phyloP scores from a whole-genome alignment of 129 eudicot species.

The Kitagawia praeruptora region DNA sequence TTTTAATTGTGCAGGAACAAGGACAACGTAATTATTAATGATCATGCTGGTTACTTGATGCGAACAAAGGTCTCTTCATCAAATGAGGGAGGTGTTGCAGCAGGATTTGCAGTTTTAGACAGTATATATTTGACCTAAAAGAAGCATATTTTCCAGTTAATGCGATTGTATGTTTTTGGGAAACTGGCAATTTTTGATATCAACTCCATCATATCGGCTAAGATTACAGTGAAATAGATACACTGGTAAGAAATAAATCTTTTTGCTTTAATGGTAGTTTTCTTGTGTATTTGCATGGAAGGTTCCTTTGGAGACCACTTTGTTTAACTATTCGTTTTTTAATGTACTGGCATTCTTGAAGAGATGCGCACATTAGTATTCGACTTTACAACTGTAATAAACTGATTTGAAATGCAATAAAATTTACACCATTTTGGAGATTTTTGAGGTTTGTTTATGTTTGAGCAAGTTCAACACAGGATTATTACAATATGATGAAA shows the following conservation, averaged over 20 bases:
- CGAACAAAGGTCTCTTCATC: constrained; percentile 94
- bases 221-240: not conserved
- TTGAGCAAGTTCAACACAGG: not conserved
- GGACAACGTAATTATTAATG: constrained; percentile 41
- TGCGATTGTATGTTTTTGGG: not conserved
- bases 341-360: not conserved
- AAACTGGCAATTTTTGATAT: not conserved
- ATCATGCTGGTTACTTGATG: constrained; percentile 76
- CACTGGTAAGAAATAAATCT: not conserved
- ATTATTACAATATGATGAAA: not conserved
- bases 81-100: constrained; percentile 93
- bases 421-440: not conserved
- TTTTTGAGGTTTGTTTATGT: not conserved
- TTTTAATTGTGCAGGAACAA: constrained; percentile 50
- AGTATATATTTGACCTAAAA: constrained; percentile 64
- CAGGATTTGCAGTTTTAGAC: constrained; percentile 95
- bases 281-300: not conserved
- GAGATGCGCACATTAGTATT: not conserved
- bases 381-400: not conserved
- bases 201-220: not conserved
- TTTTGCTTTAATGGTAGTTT: not conserved
- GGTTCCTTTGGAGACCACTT: not conserved
- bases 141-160: not conserved
- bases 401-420: not conserved
- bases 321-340: not conserved